Percentiles rank a stretch among this genome's conserved stretches.
Evolutionary conservation across 148 eudicot genomes (phyloP).

Genomic region (Nepenthes gracilis): DNA sequence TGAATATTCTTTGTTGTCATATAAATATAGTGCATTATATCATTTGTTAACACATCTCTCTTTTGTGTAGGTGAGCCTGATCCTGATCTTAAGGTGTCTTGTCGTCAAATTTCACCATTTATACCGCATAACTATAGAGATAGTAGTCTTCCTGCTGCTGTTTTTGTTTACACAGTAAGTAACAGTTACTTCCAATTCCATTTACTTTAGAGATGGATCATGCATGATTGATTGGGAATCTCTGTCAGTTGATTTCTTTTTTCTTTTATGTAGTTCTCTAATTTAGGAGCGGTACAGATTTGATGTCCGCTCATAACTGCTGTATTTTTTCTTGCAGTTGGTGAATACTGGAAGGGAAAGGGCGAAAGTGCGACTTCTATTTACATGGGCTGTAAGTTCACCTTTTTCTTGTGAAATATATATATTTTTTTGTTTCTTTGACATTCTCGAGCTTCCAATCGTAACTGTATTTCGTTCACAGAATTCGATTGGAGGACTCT

Average conservation of each 20-base stretch:
- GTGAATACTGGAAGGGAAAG: constrained; percentile 94
- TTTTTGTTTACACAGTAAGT: constrained; percentile 91
- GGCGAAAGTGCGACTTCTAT: constrained; percentile 91
- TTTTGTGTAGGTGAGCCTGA: constrained; percentile 88
- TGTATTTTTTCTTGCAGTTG: constrained; percentile 40
- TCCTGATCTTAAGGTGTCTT: constrained; percentile 90
- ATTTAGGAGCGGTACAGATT: not conserved
- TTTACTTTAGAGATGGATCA: constrained; percentile 1
- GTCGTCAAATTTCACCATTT: constrained; percentile 97
- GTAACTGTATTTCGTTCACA: constrained; percentile 18
- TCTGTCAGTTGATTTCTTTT: not conserved
- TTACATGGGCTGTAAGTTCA: constrained; percentile 94
- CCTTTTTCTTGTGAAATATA: constrained; percentile 4
- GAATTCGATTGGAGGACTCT: constrained; percentile 92
- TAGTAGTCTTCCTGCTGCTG: constrained; percentile 94
- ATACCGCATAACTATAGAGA: constrained; percentile 93
- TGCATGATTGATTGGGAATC: not conserved
- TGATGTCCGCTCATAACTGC: no score
- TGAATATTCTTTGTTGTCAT: not conserved
- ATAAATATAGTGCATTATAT: not conserved
- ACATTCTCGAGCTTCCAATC: constrained; percentile 1
- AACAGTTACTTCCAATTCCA: not conserved
- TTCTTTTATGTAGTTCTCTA: not conserved
- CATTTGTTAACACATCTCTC: constrained; percentile 1
- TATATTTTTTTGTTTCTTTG: not conserved